Percentiles rank a stretch among this genome's conserved stretches.
phyloP scores from a whole-genome alignment of 2,329 filamentous ascomycete genomes.

The Beauveria rudraprayagi region DNA sequence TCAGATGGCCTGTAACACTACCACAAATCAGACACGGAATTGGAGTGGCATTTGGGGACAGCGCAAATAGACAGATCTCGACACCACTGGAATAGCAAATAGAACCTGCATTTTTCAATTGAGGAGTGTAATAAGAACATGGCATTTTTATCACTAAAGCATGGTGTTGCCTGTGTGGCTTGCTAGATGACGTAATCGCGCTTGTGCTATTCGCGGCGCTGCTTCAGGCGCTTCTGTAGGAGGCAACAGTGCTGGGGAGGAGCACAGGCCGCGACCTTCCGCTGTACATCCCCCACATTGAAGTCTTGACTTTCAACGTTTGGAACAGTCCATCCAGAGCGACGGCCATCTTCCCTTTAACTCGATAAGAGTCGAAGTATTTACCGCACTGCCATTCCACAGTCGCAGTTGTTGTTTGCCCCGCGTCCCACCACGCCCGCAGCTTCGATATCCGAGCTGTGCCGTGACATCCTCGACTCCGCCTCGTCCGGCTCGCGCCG shows the following conservation, averaged over 20 bases:
- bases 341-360: background rate
- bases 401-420: too few species aligned
- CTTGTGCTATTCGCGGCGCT: background rate
- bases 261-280: background rate
- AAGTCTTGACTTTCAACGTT: background rate
- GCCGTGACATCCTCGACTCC: conserved; percentile 3
- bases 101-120: conserved; percentile 10
- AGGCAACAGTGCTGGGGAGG: background rate
- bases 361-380: background rate
- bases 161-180: background rate
- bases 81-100: conserved; percentile 12
- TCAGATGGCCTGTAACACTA: conserved; percentile 12
- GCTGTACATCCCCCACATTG: conserved; percentile 5
- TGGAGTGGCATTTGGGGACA: conserved; percentile 11
- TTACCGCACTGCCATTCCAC: too few species aligned
- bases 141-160: too few species aligned
- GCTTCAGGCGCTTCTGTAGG: too few species aligned
- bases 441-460: background rate
- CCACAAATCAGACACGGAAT: conserved; percentile 5
- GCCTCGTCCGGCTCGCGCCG: conserved; percentile 8
- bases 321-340: background rate
- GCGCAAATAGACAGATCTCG: conserved; percentile 13
- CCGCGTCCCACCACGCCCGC: background rate
- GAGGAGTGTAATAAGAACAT: too few species aligned
- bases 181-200: conserved; percentile 7